Conservation (phyloP, 2,329 filamentous ascomycete genomes). For the Monilinia fructicola region DNA sequence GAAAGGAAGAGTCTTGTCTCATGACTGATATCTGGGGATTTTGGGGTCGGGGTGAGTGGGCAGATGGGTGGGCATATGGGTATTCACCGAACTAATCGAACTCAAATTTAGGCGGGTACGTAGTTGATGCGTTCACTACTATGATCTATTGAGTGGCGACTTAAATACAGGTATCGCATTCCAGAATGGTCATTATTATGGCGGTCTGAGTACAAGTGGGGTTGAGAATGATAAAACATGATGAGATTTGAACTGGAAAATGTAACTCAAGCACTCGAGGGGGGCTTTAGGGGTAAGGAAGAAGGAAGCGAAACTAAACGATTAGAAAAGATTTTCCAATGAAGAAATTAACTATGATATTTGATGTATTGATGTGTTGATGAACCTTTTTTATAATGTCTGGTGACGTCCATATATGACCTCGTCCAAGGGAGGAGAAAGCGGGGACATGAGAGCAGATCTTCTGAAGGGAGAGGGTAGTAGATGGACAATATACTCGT, state of each 20-base stretch:
- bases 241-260: background rate
- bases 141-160: background rate
- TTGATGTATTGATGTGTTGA: background rate
- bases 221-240: background rate
- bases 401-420: background rate
- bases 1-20: background rate
- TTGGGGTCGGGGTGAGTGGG: background rate
- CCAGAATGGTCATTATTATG: background rate
- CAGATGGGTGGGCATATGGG: background rate
- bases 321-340: background rate
- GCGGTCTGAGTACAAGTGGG: slow-evolving; percentile 8
- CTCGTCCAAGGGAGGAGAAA: background rate
- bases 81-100: background rate
- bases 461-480: background rate
- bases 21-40: background rate
- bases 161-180: background rate
- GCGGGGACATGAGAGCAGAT: background rate
- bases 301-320: slow-evolving; percentile 2
- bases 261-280: background rate
- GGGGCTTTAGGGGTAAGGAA: background rate
- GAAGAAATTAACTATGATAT: background rate
- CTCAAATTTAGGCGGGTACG: background rate
- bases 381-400: background rate
- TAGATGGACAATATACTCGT: background rate
- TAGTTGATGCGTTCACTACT: background rate